These are phyloP conservation scores for Coemansia sp. DNA, from an alignment of 192 early-diverging fungal genomes.

Conservation along the genomic window DNA sequence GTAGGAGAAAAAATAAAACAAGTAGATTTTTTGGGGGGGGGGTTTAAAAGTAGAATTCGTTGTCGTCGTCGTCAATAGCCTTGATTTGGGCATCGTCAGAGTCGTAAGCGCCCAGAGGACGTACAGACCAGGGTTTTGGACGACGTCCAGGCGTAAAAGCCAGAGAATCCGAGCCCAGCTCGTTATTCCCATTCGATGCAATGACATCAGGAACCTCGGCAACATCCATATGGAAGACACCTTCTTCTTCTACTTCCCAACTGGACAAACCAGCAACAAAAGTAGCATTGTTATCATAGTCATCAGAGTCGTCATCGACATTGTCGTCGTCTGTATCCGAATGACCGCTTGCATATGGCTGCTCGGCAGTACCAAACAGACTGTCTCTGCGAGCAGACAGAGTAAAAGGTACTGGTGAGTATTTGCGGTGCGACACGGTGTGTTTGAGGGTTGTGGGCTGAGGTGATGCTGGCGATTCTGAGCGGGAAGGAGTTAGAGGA, in stretches of 20 bases:
- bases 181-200: background rate
- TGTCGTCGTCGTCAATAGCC: constrained; percentile 52
- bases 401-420: background rate
- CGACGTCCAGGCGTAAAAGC: constrained; percentile 22
- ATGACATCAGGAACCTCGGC: constrained; percentile 13
- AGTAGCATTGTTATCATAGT: background rate
- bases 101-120: constrained; percentile 29
- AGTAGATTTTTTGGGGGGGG: too few species aligned
- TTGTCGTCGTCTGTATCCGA: background rate
- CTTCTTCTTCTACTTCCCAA: constrained; percentile 17
- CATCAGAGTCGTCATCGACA: background rate
- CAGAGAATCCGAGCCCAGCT: constrained; percentile 7
- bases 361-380: background rate
- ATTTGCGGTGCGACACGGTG: background rate
- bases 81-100: constrained; percentile 42
- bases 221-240: constrained; percentile 49
- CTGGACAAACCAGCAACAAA: background rate
- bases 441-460: background rate
- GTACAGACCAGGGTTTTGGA: constrained; percentile 48
- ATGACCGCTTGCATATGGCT: background rate
- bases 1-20: constrained; percentile 1
- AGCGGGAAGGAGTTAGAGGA: background rate
- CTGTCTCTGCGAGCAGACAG: background rate
- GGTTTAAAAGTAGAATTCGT: constrained; percentile 35
- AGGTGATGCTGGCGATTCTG: background rate